Conservation (phyloP, 805 yeast genomes). For the Candida sonorensis region DNA sequence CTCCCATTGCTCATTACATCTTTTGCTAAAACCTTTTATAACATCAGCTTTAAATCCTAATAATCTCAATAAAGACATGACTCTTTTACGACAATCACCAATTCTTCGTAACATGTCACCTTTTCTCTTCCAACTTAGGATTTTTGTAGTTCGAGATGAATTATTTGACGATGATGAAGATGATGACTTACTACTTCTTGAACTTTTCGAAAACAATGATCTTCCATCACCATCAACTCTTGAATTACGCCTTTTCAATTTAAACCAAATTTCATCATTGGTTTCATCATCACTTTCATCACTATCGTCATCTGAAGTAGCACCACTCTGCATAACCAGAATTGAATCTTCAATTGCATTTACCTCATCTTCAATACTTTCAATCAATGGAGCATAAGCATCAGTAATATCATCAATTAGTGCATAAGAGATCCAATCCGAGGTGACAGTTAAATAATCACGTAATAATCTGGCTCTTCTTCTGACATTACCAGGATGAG, state of each 20-base stretch:
- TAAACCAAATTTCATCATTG: constrained; percentile 26
- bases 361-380: constrained; percentile 89
- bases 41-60: constrained; percentile 95
- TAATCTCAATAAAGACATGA: constrained; percentile 81
- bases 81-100: constrained; percentile 92
- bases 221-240: constrained; percentile 19
- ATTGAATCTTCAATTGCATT: constrained; percentile 92
- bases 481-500: constrained; percentile 93
- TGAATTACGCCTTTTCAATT: constrained; percentile 24
- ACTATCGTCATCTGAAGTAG: constrained; percentile 37
- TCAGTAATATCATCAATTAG: constrained; percentile 95
- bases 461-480: constrained; percentile 81
- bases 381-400: constrained; percentile 95
- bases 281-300: constrained; percentile 33
- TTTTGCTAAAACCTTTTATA: constrained; percentile 89
- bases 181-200: constrained; percentile 5
- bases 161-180: constrained; percentile 10
- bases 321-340: constrained; percentile 73
- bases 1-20: constrained; percentile 82
- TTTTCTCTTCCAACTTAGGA: constrained; percentile 78
- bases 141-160: constrained; percentile 19
- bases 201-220: constrained; percentile 12
- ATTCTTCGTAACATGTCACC: constrained; percentile 94
- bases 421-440: constrained; percentile 98
- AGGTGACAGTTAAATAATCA: constrained; percentile 82